Evolutionary conservation across 2,329 filamentous ascomycete genomes (phyloP).

Genomic region (Fusarium continuum): DNA sequence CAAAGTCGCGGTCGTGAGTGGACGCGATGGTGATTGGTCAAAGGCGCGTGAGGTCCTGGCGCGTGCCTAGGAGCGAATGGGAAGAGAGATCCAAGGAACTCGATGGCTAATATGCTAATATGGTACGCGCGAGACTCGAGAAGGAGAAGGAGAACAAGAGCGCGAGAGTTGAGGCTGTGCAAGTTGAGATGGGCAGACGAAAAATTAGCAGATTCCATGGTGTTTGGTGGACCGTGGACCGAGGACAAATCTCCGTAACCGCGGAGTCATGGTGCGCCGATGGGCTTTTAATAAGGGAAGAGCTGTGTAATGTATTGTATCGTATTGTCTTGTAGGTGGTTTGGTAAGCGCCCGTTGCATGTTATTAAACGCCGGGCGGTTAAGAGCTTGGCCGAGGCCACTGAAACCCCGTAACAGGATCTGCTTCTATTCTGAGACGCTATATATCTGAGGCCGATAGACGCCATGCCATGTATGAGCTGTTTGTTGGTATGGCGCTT

Average conservation of each 20-base stretch:
- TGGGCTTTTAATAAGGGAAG: slow-evolving; percentile 23
- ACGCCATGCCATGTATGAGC: slow-evolving; percentile 5
- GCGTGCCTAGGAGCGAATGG: slow-evolving; percentile 39
- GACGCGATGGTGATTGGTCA: slow-evolving; percentile 29
- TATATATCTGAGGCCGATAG: slow-evolving; percentile 3
- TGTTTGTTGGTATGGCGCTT: slow-evolving; percentile 10
- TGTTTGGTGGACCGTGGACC: slow-evolving; percentile 24
- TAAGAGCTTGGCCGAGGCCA: slow-evolving; percentile 32
- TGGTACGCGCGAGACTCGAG: slow-evolving; percentile 6
- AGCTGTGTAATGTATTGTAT: background rate
- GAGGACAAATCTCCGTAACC: slow-evolving; percentile 42
- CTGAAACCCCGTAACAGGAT: slow-evolving; percentile 26
- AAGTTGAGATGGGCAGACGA: slow-evolving; percentile 2
- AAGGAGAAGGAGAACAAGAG: too few relatives aligned
- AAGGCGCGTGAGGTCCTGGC: slow-evolving; percentile 32
- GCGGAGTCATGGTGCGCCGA: slow-evolving; percentile 37
- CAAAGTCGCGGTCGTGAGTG: slow-evolving; percentile 16
- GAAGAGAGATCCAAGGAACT: slow-evolving; percentile 10
- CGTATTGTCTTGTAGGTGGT: background rate
- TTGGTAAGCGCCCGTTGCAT: slow-evolving; percentile 32
- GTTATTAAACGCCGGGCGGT: slow-evolving; percentile 36
- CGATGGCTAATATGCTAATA: too few relatives aligned
- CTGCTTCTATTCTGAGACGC: slow-evolving; percentile 36
- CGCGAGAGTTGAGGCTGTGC: slow-evolving; percentile 28
- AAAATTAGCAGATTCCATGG: slow-evolving; percentile 7